Conservation (phyloP, 768 basidiomycete species). For the Russula lepida region DNA sequence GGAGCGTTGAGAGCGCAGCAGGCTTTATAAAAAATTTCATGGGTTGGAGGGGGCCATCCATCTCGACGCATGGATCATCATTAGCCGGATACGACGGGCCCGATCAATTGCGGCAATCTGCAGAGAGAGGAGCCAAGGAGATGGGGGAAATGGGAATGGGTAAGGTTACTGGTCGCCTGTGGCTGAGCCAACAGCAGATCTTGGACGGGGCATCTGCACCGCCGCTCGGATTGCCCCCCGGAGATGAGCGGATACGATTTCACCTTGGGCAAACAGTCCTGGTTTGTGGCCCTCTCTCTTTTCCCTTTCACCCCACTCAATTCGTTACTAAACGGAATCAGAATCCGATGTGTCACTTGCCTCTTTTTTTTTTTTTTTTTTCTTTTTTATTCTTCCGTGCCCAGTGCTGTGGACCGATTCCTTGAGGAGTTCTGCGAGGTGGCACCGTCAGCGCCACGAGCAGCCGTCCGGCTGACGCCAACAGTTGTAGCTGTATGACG, state of each 20-base stretch:
- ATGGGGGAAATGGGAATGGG: neutral
- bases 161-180: neutral
- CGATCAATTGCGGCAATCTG: slow-evolving; percentile 21
- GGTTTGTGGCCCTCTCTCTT: neutral
- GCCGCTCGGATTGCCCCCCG: neutral
- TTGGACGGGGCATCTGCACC: neutral
- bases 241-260: neutral
- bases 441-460: neutral
- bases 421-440: neutral
- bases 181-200: slow-evolving; percentile 1
- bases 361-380: too few species aligned
- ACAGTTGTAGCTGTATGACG: neutral
- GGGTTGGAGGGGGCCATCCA: neutral
- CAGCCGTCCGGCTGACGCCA: neutral
- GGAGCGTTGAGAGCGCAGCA: neutral
- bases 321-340: neutral
- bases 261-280: neutral
- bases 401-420: neutral
- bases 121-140: slow-evolving; percentile 12
- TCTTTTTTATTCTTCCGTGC: too few species aligned
- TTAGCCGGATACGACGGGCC: slow-evolving; percentile 7
- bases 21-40: slow-evolving; percentile 12
- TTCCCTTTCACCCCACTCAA: too few species aligned
- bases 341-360: neutral
- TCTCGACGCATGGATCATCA: slow-evolving; percentile 3